A percentile compares a stretch with the other conserved stretches of the same genome.
Evolutionary conservation across 257 asterid genomes (phyloP).

Genomic region (Lithospermum erythrorhizon): DNA sequence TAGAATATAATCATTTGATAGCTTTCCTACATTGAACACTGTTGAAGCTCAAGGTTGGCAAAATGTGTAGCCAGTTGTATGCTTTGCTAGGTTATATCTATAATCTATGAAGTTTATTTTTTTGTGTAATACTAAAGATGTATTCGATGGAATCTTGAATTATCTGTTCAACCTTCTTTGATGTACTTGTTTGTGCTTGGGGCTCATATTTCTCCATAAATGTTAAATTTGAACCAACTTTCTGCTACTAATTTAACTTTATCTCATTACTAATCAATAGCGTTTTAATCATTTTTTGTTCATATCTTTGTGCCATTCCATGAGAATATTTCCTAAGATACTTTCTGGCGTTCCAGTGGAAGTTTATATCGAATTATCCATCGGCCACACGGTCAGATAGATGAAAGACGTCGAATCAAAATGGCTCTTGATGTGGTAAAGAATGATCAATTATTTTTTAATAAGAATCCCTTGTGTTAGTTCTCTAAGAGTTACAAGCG

Average conservation of each 20-base stretch:
- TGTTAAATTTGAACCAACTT: no score
- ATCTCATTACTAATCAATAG: neutral
- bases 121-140: no score
- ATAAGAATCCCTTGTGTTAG: neutral
- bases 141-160: no score
- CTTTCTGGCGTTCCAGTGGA: constrained; percentile 57
- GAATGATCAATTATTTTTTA: neutral
- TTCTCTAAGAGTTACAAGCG: constrained; percentile 3
- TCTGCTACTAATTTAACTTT: no score
- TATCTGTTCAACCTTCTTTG: no score
- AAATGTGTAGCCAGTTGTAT: no score
- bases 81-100: no score
- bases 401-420: constrained; percentile 83
- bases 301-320: neutral
- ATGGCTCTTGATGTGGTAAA: constrained; percentile 99
- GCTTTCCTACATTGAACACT: neutral
- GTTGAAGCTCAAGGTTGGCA: neutral
- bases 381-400: constrained; percentile 91
- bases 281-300: neutral
- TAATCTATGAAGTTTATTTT: no score
- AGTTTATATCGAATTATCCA: constrained; percentile 92
- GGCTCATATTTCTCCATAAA: no score
- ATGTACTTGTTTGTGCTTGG: no score
- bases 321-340: neutral
- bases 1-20: no score